phyloP scores from a whole-genome alignment of 345 rosid species.

The Combretum micranthum region DNA sequence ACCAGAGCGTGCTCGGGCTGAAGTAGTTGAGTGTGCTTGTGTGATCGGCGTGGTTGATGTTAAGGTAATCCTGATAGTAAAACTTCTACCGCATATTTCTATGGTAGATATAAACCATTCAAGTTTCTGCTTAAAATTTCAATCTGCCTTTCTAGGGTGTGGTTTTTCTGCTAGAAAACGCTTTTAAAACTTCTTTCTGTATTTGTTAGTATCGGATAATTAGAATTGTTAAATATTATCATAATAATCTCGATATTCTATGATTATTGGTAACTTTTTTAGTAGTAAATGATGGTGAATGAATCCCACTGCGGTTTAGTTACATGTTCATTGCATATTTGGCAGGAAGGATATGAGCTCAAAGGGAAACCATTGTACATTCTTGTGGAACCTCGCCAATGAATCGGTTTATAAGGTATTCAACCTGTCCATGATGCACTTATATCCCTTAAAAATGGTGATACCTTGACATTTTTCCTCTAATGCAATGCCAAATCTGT shows the following conservation, averaged over 20 bases:
- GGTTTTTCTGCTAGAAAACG: neutral
- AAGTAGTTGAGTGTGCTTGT: slow-evolving; percentile 64
- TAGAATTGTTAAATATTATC: neutral
- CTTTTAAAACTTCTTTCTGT: no score
- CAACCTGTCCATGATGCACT: no score
- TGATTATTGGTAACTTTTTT: neutral
- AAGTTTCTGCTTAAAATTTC: neutral
- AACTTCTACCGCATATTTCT: neutral
- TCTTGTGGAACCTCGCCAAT: slow-evolving; percentile 67
- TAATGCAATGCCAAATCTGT: no score
- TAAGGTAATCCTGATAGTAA: slow-evolving; percentile 35
- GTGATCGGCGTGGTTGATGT: slow-evolving; percentile 61
- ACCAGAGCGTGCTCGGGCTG: slow-evolving; percentile 52
- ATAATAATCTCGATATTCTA: no score
- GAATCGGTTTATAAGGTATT: neutral
- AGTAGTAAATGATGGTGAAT: no score
- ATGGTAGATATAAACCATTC: neutral
- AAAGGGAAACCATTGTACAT: slow-evolving; percentile 64
- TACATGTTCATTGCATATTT: neutral
- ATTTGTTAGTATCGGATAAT: no score
- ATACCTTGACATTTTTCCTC: no score
- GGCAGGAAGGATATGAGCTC: slow-evolving; percentile 59
- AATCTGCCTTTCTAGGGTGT: neutral
- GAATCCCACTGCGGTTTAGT: no score
- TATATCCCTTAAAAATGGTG: no score